Evolutionary conservation across 495 filamentous ascomycete species (phyloP).

Genomic region (Immersiella caudata): DNA sequence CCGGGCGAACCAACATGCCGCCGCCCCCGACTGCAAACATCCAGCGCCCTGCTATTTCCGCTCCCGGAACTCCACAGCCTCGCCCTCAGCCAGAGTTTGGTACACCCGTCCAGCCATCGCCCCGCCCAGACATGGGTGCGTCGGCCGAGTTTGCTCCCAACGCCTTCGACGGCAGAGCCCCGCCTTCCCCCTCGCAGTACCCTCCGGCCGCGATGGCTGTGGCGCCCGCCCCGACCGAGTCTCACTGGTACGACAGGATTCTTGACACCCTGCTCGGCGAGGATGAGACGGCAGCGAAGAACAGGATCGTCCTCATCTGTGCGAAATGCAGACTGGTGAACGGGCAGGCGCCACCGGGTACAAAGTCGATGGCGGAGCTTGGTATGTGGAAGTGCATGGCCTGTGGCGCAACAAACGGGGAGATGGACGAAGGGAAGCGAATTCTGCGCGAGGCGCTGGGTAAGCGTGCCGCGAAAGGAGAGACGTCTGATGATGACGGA

Average conservation of each 20-base stretch:
- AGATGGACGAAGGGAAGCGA: slow-evolving; percentile 67
- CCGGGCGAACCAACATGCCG: slow-evolving; percentile 59
- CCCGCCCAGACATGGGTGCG: slow-evolving; percentile 32
- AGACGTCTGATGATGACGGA: slow-evolving; percentile 31
- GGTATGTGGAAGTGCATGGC: slow-evolving; percentile 87
- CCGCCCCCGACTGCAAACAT: slow-evolving; percentile 93
- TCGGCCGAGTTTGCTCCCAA: slow-evolving; percentile 62
- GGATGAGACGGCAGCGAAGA: slow-evolving; percentile 90
- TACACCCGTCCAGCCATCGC: slow-evolving; percentile 27
- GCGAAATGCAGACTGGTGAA: slow-evolving; percentile 83
- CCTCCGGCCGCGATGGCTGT: slow-evolving; percentile 23
- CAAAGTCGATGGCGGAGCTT: slow-evolving; percentile 73
- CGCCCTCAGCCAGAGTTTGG: slow-evolving; percentile 27
- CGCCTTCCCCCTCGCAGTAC: slow-evolving; percentile 44
- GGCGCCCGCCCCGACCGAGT: slow-evolving; percentile 44
- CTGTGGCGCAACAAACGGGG: slow-evolving; percentile 84
- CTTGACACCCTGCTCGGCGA: slow-evolving; percentile 91
- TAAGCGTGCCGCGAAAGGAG: slow-evolving; percentile 1
- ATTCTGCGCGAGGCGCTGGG: slow-evolving; percentile 55
- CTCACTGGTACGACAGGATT: slow-evolving; percentile 92
- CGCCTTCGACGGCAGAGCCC: slow-evolving; percentile 52
- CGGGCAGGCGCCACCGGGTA: slow-evolving; percentile 90
- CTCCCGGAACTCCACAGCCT: slow-evolving; percentile 23
- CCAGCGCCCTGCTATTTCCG: slow-evolving; percentile 36
- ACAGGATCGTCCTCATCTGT: slow-evolving; percentile 89